phyloP scores from a whole-genome alignment of 1,284 basidiomycete genomes.

The Cryptococcus sp. region DNA sequence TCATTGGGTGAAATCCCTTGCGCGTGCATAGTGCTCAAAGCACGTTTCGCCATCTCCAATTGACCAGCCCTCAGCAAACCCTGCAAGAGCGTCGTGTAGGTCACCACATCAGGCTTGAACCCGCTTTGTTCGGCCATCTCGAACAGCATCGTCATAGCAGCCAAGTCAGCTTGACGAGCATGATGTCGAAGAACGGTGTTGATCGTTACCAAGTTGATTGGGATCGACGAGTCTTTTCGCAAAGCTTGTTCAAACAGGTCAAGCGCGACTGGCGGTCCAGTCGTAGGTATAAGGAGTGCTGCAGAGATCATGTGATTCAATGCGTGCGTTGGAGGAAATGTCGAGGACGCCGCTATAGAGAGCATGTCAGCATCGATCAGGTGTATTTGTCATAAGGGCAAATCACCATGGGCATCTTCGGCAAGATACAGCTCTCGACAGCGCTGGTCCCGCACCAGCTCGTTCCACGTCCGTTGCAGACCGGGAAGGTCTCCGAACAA shows the following conservation, averaged over 20 bases:
- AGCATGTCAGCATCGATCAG: slow-evolving; percentile 1
- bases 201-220: slow-evolving; percentile 70
- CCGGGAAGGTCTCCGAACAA: slow-evolving; percentile 38
- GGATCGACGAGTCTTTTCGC: slow-evolving; percentile 35
- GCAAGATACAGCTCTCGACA: slow-evolving; percentile 30
- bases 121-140: slow-evolving; percentile 59
- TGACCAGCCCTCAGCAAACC: slow-evolving; percentile 69
- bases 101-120: slow-evolving; percentile 71
- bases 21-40: slow-evolving; percentile 69
- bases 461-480: slow-evolving; percentile 43
- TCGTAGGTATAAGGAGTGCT: slow-evolving; percentile 34
- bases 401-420: slow-evolving; percentile 24
- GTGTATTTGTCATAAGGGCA: background rate
- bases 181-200: slow-evolving; percentile 74
- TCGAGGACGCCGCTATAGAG: slow-evolving; percentile 1
- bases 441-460: slow-evolving; percentile 34
- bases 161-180: slow-evolving; percentile 63
- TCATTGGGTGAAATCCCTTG: slow-evolving; percentile 72
- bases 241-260: slow-evolving; percentile 39
- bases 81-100: slow-evolving; percentile 75
- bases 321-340: slow-evolving; percentile 43
- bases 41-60: slow-evolving; percentile 64
- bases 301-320: slow-evolving; percentile 50
- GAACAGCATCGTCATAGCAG: slow-evolving; percentile 63
- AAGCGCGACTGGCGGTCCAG: slow-evolving; percentile 34